Percentiles rank a stretch among this genome's conserved stretches.
Evolutionary conservation across 1,284 basidiomycete species (phyloP).

Genomic region (Fistulinella cinereoalba): DNA sequence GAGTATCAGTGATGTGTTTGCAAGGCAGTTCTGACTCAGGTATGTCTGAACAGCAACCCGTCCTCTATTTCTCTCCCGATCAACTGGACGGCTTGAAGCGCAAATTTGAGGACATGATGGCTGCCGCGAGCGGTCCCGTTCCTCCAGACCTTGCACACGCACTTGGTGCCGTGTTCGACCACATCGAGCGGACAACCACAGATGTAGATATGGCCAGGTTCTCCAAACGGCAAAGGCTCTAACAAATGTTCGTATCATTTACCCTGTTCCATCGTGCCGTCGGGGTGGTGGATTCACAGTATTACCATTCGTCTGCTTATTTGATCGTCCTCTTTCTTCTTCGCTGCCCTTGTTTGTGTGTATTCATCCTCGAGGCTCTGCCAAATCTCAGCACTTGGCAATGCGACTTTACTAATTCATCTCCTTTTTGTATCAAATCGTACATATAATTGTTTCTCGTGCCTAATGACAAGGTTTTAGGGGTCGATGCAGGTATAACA

Average conservation of each 20-base stretch:
- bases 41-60: conserved; percentile 12
- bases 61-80: conserved; percentile 33
- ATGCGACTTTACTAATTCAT: conserved; percentile 1
- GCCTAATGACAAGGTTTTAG: conserved; percentile 9
- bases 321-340: neutral
- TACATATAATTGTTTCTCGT: conserved; percentile 6
- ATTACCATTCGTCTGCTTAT: too few relatives aligned
- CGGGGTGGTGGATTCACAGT: too few relatives aligned
- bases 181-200: conserved; percentile 30
- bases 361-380: neutral
- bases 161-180: conserved; percentile 34
- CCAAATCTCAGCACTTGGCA: neutral
- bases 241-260: too few relatives aligned
- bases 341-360: conserved; percentile 1
- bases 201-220: conserved; percentile 25
- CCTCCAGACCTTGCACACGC: conserved; percentile 31
- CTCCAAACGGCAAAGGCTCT: conserved; percentile 29
- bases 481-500: too few relatives aligned
- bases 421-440: conserved; percentile 12
- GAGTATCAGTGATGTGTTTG: neutral
- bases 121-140: conserved; percentile 29
- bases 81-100: conserved; percentile 31
- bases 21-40: conserved; percentile 1
- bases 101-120: conserved; percentile 34
- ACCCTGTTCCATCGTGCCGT: too few relatives aligned